These are phyloP conservation scores for Wickerhamomyces xylosicus DNA, from an alignment of 805 yeast species.

Conservation along the genomic window DNA sequence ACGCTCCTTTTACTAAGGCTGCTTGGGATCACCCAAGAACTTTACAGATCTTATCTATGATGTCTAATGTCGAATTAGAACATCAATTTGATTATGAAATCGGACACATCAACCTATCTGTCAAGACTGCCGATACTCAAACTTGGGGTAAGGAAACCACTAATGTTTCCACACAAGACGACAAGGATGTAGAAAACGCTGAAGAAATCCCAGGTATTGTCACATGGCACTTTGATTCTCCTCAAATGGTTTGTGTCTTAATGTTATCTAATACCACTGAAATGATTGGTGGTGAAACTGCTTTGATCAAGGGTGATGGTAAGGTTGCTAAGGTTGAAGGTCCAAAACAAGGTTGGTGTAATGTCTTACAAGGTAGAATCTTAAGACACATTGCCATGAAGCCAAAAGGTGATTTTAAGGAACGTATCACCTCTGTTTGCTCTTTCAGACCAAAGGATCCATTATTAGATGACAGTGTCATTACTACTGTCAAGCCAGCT, in stretches of 20 bases:
- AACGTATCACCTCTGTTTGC: conserved; percentile 33
- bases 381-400: conserved; percentile 37
- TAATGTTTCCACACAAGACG: conserved; percentile 2
- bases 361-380: conserved; percentile 36
- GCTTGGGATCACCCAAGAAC: conserved; percentile 56
- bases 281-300: conserved; percentile 56
- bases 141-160: conserved; percentile 4
- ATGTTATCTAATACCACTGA: conserved; percentile 49
- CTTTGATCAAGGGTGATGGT: conserved; percentile 27
- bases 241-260: conserved; percentile 54
- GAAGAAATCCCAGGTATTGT: conserved; percentile 39
- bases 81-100: conserved; percentile 37
- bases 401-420: conserved; percentile 26
- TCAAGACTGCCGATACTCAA: conserved; percentile 19
- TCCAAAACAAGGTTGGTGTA: conserved; percentile 40
- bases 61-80: conserved; percentile 32
- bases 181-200: conserved; percentile 4
- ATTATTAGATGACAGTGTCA: conserved; percentile 27
- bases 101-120: conserved; percentile 40
- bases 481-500: conserved; percentile 32
- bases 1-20: conserved; percentile 40
- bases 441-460: conserved; percentile 32
- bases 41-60: conserved; percentile 38
- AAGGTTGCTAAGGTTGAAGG: conserved; percentile 21
- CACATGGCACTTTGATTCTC: conserved; percentile 56